Percentiles rank a stretch among this genome's conserved stretches.
phyloP scores from a whole-genome alignment of 352 stramenopile genomes.

The Thalassiosira pacifica region DNA sequence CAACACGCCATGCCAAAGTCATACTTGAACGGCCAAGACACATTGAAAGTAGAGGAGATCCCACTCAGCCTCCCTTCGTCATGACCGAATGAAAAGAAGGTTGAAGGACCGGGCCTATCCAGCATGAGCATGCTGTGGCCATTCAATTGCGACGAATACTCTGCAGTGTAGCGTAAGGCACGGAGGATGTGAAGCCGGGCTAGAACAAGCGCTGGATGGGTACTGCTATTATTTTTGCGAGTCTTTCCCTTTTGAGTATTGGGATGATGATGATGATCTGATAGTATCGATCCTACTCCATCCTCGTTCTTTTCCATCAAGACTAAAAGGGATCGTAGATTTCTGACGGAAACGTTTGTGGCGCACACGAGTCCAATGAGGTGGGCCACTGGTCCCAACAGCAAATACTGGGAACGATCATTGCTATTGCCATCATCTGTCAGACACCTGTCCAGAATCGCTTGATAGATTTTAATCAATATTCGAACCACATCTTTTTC shows the following conservation, averaged over 20 bases:
- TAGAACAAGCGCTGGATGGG: slow-evolving; percentile 3
- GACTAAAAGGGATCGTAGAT: slow-evolving; percentile 67
- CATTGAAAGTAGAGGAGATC: too few relatives aligned
- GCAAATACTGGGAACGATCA: slow-evolving; percentile 39
- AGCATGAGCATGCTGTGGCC: slow-evolving; percentile 21
- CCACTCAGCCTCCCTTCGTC: background rate
- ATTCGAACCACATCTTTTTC: slow-evolving; percentile 31
- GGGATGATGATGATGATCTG: too few relatives aligned
- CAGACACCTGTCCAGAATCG: slow-evolving; percentile 46
- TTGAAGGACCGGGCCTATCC: slow-evolving; percentile 68
- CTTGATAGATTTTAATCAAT: slow-evolving; percentile 54
- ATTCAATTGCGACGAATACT: slow-evolving; percentile 63
- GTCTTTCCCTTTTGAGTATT: too few relatives aligned
- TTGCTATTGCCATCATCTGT: background rate
- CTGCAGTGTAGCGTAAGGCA: slow-evolving; percentile 70
- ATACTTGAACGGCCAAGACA: slow-evolving; percentile 83
- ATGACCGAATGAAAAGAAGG: slow-evolving; percentile 79
- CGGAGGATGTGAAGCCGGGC: slow-evolving; percentile 67
- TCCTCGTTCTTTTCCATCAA: slow-evolving; percentile 54
- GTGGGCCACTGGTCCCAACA: slow-evolving; percentile 70
- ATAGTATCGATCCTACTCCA: too few relatives aligned
- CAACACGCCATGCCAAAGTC: slow-evolving; percentile 85
- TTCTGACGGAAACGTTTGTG: slow-evolving; percentile 55
- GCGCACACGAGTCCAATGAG: slow-evolving; percentile 74
- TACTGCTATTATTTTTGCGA: too few relatives aligned